Base-by-base conservation (phyloP, 2,329 filamentous ascomycete genomes). In the Epichloe scottii region DNA sequence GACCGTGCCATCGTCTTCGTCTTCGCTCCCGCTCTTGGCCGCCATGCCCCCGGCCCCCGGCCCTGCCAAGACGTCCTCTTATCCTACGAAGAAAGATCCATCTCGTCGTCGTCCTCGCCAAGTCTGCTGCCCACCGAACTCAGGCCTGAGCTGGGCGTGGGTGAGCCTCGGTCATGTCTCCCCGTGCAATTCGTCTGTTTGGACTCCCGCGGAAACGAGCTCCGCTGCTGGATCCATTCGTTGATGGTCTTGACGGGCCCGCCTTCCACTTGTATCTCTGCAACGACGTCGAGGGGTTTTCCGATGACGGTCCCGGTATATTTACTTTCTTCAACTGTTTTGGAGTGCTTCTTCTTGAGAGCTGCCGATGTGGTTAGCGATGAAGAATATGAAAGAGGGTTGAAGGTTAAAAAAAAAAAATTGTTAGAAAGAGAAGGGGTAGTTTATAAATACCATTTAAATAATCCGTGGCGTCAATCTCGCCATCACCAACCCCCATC, bases 291-390 rank as follows among this genome's bases (percentile, higher is more conserved):
- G 46, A 77, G 77, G 43, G 76, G 73, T 57, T 83, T 83, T 4
- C 91, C 91, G 11, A 97, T 73, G 0, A 93, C 78, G 0, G 91
- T 95, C 33, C 88, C 89, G 58, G 85, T 81, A 65, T 89, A 95
- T 60, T 91, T 84, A 10, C 84, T 84, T 62, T 95, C 89, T 61
- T 94, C 89, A 55, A 86, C 87, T 1, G 85, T 87, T 60, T 93
- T 94, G 69, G 84, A 89, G 66, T 95, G 87, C 63, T 94, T 95
- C 69, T 90, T 93, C 68, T 95, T 96, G 41, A 97, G 71, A 4
- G 82, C 85, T 87, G 57, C 15, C 30, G 12, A 2, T 2, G 15
- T 11, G 6, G 26, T 51, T 35, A 52, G 52, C 34, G 19, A 21
- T 39, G 1, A 4, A 17, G 2, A 6, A 17, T 12, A 21, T 6